Base-by-base conservation (phyloP, 345 rosid genomes). In the Cochlearia excelsa region DNA sequence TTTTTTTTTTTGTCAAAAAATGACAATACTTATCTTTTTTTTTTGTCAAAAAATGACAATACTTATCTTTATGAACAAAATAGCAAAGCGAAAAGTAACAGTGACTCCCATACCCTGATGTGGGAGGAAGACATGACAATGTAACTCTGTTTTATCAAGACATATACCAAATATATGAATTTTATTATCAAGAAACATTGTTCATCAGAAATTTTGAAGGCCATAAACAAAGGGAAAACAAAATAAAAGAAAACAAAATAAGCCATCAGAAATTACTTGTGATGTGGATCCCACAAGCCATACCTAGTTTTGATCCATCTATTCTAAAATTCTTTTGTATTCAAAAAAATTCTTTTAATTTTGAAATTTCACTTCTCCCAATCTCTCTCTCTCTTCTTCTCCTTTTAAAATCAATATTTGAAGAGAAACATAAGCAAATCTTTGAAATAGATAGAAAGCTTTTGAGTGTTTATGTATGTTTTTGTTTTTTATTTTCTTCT, bases 231-330 rank as follows among this genome's bases (percentile, higher is more conserved):
- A 38, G 53, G 50, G 9, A 63, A 51, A 42, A 51, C 7, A 49
- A 34, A n/a, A 7, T 6, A 1, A 1, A 33, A 37, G 7, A 7
- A 43, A 42, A 26, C 4, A 30, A 65, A 16, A 16, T 16, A 16
- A 16, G 23, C 23, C 23, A 52, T 40, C 54, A 31, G 54, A 61
- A 61, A 61, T 8, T 7, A 61, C 52, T 66, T 68, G 63, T 47
- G 9, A 61, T 39, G 60, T 74, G 87, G 84, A 77, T 65, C 84
- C 89, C 59, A 75, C 85, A 62, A 57, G 59, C 81, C 79, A 74
- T 63, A 72, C 70, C 70, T 80, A 72, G 67, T 70, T 78, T 33
- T 76, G 77, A 85, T 33, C 35, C 5, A 33, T 84, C 80, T 66
- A 66, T 70, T 66, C 68, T 70, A 69, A 68, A 53, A 57, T 68